Evolutionary conservation across 1,284 basidiomycete species (phyloP).

Genomic region (Marasmius oreades): DNA sequence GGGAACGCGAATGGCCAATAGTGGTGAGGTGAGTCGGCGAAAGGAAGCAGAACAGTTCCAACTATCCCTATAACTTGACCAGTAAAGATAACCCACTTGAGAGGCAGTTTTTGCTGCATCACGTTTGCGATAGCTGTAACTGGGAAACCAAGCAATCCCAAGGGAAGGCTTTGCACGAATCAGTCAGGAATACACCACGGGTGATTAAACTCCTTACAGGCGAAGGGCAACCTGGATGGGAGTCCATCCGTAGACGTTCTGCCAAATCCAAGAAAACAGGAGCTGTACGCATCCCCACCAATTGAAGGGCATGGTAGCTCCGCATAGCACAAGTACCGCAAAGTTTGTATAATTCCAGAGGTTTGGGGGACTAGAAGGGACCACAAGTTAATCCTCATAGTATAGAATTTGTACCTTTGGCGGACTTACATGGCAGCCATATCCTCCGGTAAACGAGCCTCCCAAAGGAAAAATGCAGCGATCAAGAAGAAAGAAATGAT

Average conservation of each 20-base stretch:
- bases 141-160: conserved; percentile 33
- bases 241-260: conserved; percentile 35
- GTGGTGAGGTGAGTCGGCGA: conserved; percentile 33
- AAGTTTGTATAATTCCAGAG: conserved; percentile 44
- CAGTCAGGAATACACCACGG: neutral
- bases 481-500: conserved; percentile 37
- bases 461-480: conserved; percentile 39
- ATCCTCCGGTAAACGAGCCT: conserved; percentile 34
- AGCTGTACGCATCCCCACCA: conserved; percentile 41
- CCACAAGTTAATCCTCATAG: neutral
- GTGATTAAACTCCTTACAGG: conserved; percentile 24
- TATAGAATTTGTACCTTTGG: conserved; percentile 3
- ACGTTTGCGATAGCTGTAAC: conserved; percentile 35
- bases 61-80: conserved; percentile 35
- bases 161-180: conserved; percentile 31
- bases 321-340: conserved; percentile 30
- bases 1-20: conserved; percentile 49
- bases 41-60: conserved; percentile 40
- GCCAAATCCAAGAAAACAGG: conserved; percentile 36
- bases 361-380: conserved; percentile 27
- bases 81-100: conserved; percentile 42
- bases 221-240: conserved; percentile 35
- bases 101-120: conserved; percentile 32
- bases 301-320: conserved; percentile 37
- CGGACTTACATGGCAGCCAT: conserved; percentile 36